Percentiles rank a stretch among this genome's conserved stretches.
These are phyloP conservation scores for Lachancea mirantina DNA, from an alignment of 805 yeast species.

Conservation along the genomic window DNA sequence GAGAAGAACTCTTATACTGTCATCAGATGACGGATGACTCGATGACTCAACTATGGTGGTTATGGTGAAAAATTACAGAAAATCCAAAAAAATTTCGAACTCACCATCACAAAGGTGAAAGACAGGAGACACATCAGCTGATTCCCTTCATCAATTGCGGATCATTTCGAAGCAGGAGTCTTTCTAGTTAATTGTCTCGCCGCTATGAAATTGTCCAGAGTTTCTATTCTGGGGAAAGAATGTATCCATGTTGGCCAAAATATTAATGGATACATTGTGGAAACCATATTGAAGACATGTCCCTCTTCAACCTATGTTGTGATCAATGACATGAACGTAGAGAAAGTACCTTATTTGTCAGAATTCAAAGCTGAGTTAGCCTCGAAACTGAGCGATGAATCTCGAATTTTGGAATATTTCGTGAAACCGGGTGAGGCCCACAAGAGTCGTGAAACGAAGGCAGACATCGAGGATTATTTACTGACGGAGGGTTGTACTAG, in stretches of 20 bases:
- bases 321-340: slow-evolving; percentile 79
- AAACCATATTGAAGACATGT: slow-evolving; percentile 51
- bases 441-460: slow-evolving; percentile 84
- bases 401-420: slow-evolving; percentile 64
- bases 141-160: too few relatives aligned
- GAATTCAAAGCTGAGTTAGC: slow-evolving; percentile 40
- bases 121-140: too few relatives aligned
- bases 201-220: slow-evolving; percentile 36
- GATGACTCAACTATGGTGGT: too few relatives aligned
- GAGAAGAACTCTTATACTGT: too few relatives aligned
- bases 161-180: too few relatives aligned
- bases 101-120: too few relatives aligned
- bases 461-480: slow-evolving; percentile 84
- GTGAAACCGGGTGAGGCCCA: slow-evolving; percentile 92
- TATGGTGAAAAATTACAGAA: too few relatives aligned
- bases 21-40: too few relatives aligned
- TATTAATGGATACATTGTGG: slow-evolving; percentile 65
- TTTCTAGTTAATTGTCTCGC: background rate
- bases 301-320: slow-evolving; percentile 89
- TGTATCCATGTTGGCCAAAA: slow-evolving; percentile 86
- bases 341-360: slow-evolving; percentile 53
- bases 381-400: slow-evolving; percentile 37
- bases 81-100: too few relatives aligned
- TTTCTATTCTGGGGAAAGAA: slow-evolving; percentile 73
- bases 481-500: slow-evolving; percentile 83